Conservation (phyloP, 306 rosid species). For the Vigna trinervia region DNA sequence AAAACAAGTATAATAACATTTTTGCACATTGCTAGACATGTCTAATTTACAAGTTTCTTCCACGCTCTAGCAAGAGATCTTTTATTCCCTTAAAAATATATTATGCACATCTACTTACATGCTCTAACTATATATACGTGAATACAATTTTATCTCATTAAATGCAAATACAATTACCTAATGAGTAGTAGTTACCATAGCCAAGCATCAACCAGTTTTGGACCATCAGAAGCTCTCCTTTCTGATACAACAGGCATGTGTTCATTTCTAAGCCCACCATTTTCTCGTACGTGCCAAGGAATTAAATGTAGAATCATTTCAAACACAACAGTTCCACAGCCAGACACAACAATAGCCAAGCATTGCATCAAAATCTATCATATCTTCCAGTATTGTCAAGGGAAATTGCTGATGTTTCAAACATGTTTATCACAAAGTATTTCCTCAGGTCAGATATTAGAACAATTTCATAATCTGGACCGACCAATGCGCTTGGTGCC, state of each 20-base stretch:
- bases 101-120: constrained; percentile 29
- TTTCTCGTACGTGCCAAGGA: constrained; percentile 21
- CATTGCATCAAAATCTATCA: constrained; percentile 42
- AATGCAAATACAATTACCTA: constrained; percentile 14
- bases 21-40: constrained; percentile 18
- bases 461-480: constrained; percentile 63
- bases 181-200: constrained; percentile 33
- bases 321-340: constrained; percentile 36
- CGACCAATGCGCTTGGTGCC: constrained; percentile 70
- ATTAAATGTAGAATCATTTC: constrained; percentile 32
- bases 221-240: constrained; percentile 14
- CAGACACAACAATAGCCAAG: not conserved
- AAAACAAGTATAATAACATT: not conserved
- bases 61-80: constrained; percentile 27
- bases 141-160: constrained; percentile 30
- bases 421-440: constrained; percentile 27
- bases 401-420: constrained; percentile 32
- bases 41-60: constrained; percentile 33
- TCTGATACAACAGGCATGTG: constrained; percentile 20
- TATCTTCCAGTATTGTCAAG: constrained; percentile 39
- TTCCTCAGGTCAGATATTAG: constrained; percentile 26
- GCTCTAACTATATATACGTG: constrained; percentile 13
- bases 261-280: constrained; percentile 11
- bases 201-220: constrained; percentile 30
- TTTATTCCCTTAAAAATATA: constrained; percentile 41